phyloP scores from a whole-genome alignment of 345 rosid species.

The Ceriops tagal region DNA sequence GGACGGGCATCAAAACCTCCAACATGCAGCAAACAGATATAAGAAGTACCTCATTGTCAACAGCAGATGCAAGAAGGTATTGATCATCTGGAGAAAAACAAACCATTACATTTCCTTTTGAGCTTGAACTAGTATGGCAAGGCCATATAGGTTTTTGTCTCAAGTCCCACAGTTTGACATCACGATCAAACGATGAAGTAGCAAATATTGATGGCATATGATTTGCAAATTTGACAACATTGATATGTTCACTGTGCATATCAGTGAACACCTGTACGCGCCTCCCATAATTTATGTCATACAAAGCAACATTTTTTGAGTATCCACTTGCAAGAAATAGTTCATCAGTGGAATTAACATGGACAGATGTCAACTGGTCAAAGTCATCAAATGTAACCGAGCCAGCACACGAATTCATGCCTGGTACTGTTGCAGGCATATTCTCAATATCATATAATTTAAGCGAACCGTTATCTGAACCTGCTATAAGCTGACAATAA shows the following conservation, averaged over 20 bases:
- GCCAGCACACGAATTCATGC: conserved; percentile 31
- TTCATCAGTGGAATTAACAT: conserved; percentile 79
- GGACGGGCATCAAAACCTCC: not conserved
- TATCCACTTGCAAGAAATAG: conserved; percentile 93
- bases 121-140: conserved; percentile 75
- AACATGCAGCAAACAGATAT: conserved; percentile 7
- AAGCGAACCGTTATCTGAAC: conserved; percentile 90
- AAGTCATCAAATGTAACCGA: conserved; percentile 76
- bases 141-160: conserved; percentile 73
- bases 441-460: conserved; percentile 65
- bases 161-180: conserved; percentile 90
- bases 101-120: conserved; percentile 94
- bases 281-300: conserved; percentile 72
- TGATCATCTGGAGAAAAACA: conserved; percentile 99
- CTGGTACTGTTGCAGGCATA: conserved; percentile 35
- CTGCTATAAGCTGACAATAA: conserved; percentile 75
- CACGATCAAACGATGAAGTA: conserved; percentile 92
- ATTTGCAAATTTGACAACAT: conserved; percentile 89
- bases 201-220: conserved; percentile 85
- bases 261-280: conserved; percentile 68
- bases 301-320: conserved; percentile 79
- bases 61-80: conserved; percentile 89
- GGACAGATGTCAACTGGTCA: conserved; percentile 88
- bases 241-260: conserved; percentile 88
- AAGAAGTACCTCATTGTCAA: conserved; percentile 83